Base-by-base conservation (phyloP, 2,329 filamentous ascomycete species). In the Cercospora berteroae region DNA sequence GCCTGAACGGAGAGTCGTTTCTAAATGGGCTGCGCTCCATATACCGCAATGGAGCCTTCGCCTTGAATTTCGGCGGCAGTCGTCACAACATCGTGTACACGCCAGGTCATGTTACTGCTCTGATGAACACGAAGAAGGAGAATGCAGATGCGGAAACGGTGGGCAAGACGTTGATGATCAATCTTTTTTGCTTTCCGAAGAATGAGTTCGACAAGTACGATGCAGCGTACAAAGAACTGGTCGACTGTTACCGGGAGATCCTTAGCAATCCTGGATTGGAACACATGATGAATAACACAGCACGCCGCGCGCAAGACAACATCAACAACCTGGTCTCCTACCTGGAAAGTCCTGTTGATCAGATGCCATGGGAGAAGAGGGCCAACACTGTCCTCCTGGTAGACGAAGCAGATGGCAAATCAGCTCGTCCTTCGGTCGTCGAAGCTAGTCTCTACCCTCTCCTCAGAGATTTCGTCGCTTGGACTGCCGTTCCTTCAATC, bases 321-420 rank as follows among this genome's bases (percentile, higher is more conserved):
- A 80, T 86, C 10, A 83, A 85, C 4, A 84, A 86, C 63, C 76
- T 90, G 36, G 82, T 89, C 44, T 87, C 86, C 0, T 89, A 88
- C 71, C 83, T 82, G 42, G 80, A 82, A 7, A 88, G 86, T 18
- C 79, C 83, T 2, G 86, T 90, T 25, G 88, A 90, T 72, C 86
- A 89, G 68, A 82, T 83, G 71, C 80, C 81, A 2, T 90, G 88
- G 88, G 88, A 90, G 74, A 83, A 86, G 36, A 78, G 76, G n/a
- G 82, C 80, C 18, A 77, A 81, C 9, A 79, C 85, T 1, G 77
- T 78, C 2, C 76, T 81, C 27, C 48, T 66, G 9, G 62, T 52
- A 16, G 67, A 72, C n/a, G 29, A 63, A 25, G 65, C 67, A 25
- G 60, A 80, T 4, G 82, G 83, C 16, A 57, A 39, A 71, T 74